Evolutionary conservation across 1,284 basidiomycete genomes (phyloP).

Genomic region (Coniophora puteana): DNA sequence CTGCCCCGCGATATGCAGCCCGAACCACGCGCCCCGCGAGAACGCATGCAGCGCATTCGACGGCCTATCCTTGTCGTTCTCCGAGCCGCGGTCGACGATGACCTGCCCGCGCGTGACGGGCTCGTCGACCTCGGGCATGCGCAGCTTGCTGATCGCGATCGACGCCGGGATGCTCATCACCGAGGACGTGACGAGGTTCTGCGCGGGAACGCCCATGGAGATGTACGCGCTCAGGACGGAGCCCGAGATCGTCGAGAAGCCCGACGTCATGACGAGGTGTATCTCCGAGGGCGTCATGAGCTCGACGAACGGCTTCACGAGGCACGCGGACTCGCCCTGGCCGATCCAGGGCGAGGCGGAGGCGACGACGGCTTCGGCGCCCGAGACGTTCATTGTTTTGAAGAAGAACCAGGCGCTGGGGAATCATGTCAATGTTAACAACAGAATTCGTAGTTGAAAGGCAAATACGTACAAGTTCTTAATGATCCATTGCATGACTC

Average conservation of each 20-base stretch:
- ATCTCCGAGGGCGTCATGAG: conserved; percentile 88
- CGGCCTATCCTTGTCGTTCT: conserved; percentile 48
- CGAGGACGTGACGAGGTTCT: conserved; percentile 85
- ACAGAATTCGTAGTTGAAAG: neutral
- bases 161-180: conserved; percentile 95
- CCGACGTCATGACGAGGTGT: conserved; percentile 86
- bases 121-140: conserved; percentile 79
- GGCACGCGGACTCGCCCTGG: conserved; percentile 83
- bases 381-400: conserved; percentile 82
- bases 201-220: conserved; percentile 74
- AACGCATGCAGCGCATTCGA: conserved; percentile 87
- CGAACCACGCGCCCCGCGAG: conserved; percentile 83
- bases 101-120: conserved; percentile 82
- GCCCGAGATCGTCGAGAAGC: conserved; percentile 88
- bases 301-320: conserved; percentile 84
- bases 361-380: conserved; percentile 90
- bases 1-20: conserved; percentile 82
- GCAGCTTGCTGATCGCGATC: conserved; percentile 87
- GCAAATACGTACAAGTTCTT: conserved; percentile 58
- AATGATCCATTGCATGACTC: conserved; percentile 88
- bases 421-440: conserved; percentile 5
- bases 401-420: conserved; percentile 88
- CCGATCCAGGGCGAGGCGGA: conserved; percentile 91
- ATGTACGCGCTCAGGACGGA: conserved; percentile 88
- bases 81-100: conserved; percentile 71